phyloP scores from a whole-genome alignment of 371 early-diverging fungal genomes.

The Zychaea mexicana region DNA sequence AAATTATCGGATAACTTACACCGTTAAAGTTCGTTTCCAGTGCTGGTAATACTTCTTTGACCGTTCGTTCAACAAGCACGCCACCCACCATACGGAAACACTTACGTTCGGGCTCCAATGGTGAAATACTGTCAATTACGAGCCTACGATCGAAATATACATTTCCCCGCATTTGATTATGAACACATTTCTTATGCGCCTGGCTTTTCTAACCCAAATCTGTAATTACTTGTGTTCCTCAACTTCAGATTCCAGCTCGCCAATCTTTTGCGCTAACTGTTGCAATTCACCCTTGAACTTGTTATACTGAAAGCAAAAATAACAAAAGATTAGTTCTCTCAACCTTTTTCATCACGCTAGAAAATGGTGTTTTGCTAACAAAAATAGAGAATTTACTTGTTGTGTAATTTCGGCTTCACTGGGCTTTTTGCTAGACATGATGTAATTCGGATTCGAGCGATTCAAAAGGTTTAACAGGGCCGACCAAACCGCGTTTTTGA shows the following conservation, averaged over 20 bases:
- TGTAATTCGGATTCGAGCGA: too few relatives aligned
- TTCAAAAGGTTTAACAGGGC: not conserved
- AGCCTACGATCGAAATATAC: slow-evolving; percentile 64
- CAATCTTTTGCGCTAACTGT: slow-evolving; percentile 85
- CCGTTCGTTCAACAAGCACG: slow-evolving; percentile 91
- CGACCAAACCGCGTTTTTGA: not conserved
- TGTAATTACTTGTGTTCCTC: slow-evolving; percentile 90
- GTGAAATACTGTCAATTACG: slow-evolving; percentile 90
- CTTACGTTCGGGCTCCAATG: slow-evolving; percentile 82
- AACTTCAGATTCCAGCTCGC: slow-evolving; percentile 91
- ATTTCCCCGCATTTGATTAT: too few relatives aligned
- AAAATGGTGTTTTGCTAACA: not conserved
- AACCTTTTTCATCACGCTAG: not conserved
- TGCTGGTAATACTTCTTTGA: slow-evolving; percentile 90
- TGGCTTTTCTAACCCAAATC: too few relatives aligned
- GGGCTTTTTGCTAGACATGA: slow-evolving; percentile 36
- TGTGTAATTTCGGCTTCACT: slow-evolving; percentile 52
- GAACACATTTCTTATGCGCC: too few relatives aligned
- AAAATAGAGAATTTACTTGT: slow-evolving; percentile 26
- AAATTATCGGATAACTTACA: slow-evolving; percentile 44
- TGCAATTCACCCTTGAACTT: slow-evolving; percentile 85
- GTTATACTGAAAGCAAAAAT: slow-evolving; percentile 60
- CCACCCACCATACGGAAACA: slow-evolving; percentile 94
- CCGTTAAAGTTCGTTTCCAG: slow-evolving; percentile 87
- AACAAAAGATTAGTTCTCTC: not conserved